phyloP scores from a whole-genome alignment of 169 alveolate genomes.

The Babesia caballi region DNA sequence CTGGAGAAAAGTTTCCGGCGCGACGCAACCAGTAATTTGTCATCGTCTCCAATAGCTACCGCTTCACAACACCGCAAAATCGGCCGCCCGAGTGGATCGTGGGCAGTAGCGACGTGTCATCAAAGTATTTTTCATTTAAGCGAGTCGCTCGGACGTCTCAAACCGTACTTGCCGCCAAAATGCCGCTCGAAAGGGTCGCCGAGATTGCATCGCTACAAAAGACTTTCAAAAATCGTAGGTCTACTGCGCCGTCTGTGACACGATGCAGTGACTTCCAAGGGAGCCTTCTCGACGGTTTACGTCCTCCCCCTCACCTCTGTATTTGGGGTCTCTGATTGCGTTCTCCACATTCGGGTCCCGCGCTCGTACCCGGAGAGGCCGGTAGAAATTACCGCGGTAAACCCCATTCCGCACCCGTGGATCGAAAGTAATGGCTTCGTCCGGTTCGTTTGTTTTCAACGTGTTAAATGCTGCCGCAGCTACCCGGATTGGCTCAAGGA shows the following conservation, averaged over 20 bases:
- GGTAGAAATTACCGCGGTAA: slow-evolving; percentile 25
- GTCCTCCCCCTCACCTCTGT: slow-evolving; percentile 13
- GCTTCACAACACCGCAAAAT: no score
- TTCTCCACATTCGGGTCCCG: slow-evolving; percentile 40
- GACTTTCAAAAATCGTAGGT: slow-evolving; percentile 40
- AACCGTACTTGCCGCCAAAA: no score
- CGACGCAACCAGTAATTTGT: no score
- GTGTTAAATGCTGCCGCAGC: not conserved
- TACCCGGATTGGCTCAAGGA: not conserved
- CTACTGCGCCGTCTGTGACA: not conserved
- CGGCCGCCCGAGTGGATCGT: no score
- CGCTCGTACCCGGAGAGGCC: slow-evolving; percentile 32
- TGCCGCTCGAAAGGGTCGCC: slow-evolving; percentile 7
- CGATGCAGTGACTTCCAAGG: slow-evolving; percentile 13
- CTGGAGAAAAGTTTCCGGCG: no score
- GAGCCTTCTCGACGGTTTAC: slow-evolving; percentile 18
- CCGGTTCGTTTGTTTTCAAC: not conserved
- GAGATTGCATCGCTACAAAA: slow-evolving; percentile 10
- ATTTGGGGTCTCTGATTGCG: slow-evolving; percentile 24
- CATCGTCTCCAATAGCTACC: no score
- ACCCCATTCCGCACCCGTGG: slow-evolving; percentile 62
- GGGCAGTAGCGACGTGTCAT: no score
- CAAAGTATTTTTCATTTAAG: no score
- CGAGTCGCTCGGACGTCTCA: no score
- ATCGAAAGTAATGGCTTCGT: slow-evolving; percentile 19